Conservation (phyloP, 1,139 yeast species). For the Groenewaldozyma auringiensis region DNA sequence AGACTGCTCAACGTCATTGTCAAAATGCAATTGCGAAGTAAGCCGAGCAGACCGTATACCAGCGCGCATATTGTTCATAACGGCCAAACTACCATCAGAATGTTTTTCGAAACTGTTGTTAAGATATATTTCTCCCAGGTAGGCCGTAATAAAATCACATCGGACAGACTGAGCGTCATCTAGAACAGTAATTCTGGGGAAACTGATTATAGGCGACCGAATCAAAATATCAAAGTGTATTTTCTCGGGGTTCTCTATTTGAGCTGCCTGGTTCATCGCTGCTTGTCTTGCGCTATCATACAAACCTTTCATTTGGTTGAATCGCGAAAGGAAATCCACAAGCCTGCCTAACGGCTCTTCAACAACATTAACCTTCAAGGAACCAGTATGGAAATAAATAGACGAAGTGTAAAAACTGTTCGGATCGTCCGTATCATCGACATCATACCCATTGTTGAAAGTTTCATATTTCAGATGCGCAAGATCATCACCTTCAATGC, state of each 20-base stretch:
- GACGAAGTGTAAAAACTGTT: slow-evolving; percentile 48
- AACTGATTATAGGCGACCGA: slow-evolving; percentile 74
- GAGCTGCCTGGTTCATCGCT: slow-evolving; percentile 63
- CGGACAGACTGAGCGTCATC: slow-evolving; percentile 16
- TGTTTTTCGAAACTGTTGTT: slow-evolving; percentile 47
- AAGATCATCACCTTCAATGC: slow-evolving; percentile 74
- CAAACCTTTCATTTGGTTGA: slow-evolving; percentile 76
- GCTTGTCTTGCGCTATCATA: slow-evolving; percentile 86
- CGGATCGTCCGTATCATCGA: slow-evolving; percentile 2
- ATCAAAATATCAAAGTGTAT: slow-evolving; percentile 67
- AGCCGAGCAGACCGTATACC: slow-evolving; percentile 70
- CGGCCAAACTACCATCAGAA: slow-evolving; percentile 17
- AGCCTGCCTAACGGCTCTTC: slow-evolving; percentile 73
- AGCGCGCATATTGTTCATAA: slow-evolving; percentile 44
- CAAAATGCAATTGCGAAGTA: slow-evolving; percentile 51
- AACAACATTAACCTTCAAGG: slow-evolving; percentile 65
- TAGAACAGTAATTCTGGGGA: slow-evolving; percentile 48
- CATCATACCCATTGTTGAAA: slow-evolving; percentile 41
- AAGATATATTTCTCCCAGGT: slow-evolving; percentile 78
- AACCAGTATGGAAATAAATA: slow-evolving; percentile 64
- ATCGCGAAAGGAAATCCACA: slow-evolving; percentile 59
- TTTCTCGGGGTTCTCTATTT: slow-evolving; percentile 52
- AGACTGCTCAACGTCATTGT: slow-evolving; percentile 40
- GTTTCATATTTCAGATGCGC: slow-evolving; percentile 84
- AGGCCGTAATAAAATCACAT: slow-evolving; percentile 59